Percentiles rank a stretch among this genome's conserved stretches.
Evolutionary conservation across 345 rosid genomes (phyloP).

Genomic region (Salix udensis): DNA sequence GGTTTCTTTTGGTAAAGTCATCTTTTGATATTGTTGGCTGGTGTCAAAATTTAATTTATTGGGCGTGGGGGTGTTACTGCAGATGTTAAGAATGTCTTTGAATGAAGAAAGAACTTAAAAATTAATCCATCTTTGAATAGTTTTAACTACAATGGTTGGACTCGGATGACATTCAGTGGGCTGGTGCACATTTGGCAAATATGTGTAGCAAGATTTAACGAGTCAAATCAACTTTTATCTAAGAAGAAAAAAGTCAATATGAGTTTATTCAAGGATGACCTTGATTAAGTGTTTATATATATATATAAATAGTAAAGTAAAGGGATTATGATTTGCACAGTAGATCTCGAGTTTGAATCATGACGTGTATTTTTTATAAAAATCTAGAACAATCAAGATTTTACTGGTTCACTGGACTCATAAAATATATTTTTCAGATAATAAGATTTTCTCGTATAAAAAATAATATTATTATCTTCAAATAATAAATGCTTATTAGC

Average conservation of each 20-base stretch:
- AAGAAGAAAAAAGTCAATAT: background rate
- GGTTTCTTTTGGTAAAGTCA: background rate
- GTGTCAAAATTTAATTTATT: background rate
- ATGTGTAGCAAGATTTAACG: background rate
- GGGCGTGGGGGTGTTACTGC: background rate
- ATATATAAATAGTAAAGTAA: no score
- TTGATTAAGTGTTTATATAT: background rate
- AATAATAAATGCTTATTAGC: background rate
- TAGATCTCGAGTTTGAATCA: no score
- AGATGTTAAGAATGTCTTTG: background rate
- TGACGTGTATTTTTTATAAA: no score
- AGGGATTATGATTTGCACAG: no score
- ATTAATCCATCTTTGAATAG: background rate
- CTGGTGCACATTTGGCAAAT: constrained; percentile 1
- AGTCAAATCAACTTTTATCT: background rate
- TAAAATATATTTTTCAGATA: no score
- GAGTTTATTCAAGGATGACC: background rate
- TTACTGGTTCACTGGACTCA: no score
- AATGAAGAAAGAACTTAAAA: background rate
- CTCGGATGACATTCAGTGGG: background rate
- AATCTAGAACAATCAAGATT: no score
- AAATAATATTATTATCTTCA: background rate
- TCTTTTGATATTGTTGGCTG: background rate
- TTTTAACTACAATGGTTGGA: background rate
- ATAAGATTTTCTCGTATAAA: no score